These are phyloP conservation scores for Backusella psychrophila DNA, from an alignment of 192 early-diverging fungal genomes.

Conservation along the genomic window DNA sequence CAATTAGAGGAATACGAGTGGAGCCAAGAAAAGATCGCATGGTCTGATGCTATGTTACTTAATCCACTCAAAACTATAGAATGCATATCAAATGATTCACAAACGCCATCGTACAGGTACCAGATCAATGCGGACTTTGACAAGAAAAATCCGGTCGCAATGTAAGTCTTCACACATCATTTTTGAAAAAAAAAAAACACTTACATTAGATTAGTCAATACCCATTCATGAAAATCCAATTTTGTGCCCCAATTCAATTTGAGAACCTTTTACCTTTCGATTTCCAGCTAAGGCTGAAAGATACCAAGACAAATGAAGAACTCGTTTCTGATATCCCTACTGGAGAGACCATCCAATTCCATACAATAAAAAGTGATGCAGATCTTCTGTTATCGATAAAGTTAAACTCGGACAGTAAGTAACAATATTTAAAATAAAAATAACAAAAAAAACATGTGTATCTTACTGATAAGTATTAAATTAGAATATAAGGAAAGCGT, in stretches of 20 bases:
- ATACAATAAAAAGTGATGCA: constrained; percentile 10
- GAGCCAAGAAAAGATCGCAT: constrained; percentile 64
- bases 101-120: constrained; percentile 42
- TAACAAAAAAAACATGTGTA: neutral
- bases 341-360: constrained; percentile 11
- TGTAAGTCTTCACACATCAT: neutral
- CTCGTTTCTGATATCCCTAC: neutral
- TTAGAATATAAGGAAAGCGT: constrained; percentile 14
- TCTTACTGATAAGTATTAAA: neutral
- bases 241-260: constrained; percentile 62
- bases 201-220: constrained; percentile 30
- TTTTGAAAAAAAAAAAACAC: neutral
- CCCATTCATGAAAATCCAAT: constrained; percentile 62
- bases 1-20: constrained; percentile 55
- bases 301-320: constrained; percentile 37
- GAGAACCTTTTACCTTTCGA: constrained; percentile 84
- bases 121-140: constrained; percentile 44
- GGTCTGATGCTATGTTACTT: constrained; percentile 55
- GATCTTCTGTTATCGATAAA: neutral
- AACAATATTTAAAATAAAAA: neutral
- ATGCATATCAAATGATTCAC: constrained; percentile 23
- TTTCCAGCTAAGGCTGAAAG: constrained; percentile 58
- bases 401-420: neutral
- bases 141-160: constrained; percentile 14
- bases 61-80: constrained; percentile 30